Conservation (phyloP, 345 rosid genomes). For the Turritis glabra region DNA sequence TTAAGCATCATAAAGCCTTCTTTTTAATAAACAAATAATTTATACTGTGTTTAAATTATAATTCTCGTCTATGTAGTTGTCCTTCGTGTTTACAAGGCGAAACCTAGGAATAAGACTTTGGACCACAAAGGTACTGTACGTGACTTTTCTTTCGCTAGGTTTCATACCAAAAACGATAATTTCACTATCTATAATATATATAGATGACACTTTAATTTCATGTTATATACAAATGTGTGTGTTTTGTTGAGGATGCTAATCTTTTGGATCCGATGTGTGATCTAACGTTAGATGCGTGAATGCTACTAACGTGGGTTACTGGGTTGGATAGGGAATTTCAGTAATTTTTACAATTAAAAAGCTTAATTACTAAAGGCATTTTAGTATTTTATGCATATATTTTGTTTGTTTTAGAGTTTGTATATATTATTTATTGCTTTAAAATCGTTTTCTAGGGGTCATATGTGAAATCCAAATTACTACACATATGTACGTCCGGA, state of each 20-base stretch:
- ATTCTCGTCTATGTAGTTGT: background rate
- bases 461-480: background rate
- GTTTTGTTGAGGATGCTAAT: background rate
- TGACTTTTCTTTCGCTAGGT: slow-evolving; percentile 9
- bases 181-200: background rate
- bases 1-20: slow-evolving; percentile 14
- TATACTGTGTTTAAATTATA: background rate
- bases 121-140: slow-evolving; percentile 10
- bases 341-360: too few species aligned
- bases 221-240: background rate
- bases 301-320: too few species aligned
- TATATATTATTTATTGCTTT: too few species aligned
- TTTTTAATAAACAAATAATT: background rate
- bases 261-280: background rate
- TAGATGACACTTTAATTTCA: background rate
- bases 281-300: too few species aligned
- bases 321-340: too few species aligned
- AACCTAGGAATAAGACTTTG: slow-evolving; percentile 28
- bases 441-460: background rate
- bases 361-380: too few species aligned
- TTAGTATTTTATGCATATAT: background rate
- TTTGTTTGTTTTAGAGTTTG: background rate
- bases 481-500: background rate
- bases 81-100: slow-evolving; percentile 12
- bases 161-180: background rate